These are phyloP conservation scores for Amyloporia xantha DNA, from an alignment of 768 basidiomycete species.

Conservation along the genomic window DNA sequence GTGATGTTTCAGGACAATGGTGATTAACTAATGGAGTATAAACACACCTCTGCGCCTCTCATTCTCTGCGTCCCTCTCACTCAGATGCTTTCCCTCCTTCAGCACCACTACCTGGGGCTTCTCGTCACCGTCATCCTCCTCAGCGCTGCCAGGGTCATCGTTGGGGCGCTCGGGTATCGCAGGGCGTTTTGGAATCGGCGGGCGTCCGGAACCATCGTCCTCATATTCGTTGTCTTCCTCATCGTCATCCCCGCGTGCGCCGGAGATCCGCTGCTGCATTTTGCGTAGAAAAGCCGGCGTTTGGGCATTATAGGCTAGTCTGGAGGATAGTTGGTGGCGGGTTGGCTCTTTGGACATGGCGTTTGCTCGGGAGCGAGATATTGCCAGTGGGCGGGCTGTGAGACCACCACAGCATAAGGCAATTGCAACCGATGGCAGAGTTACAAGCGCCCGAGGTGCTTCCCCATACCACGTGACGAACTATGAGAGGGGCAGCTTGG, in stretches of 20 bases:
- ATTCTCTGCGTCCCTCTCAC: conserved; percentile 71
- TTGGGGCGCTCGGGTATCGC: conserved; percentile 63
- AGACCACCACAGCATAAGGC: too few species aligned
- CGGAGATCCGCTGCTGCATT: conserved; percentile 57
- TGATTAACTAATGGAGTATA: conserved; percentile 4
- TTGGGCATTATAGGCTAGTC: conserved; percentile 54
- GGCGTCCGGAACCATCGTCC: conserved; percentile 59
- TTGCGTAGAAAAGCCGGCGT: conserved; percentile 62
- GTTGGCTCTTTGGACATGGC: conserved; percentile 53
- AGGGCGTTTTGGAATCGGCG: conserved; percentile 70
- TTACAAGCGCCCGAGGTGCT: neutral
- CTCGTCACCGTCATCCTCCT: conserved; percentile 62
- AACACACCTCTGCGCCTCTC: conserved; percentile 64
- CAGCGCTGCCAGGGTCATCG: conserved; percentile 65
- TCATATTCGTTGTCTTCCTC: conserved; percentile 48
- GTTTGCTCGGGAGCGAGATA: too few species aligned
- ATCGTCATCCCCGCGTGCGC: conserved; percentile 32
- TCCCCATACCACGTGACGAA: neutral
- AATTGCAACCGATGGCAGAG: too few species aligned
- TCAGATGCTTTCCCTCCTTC: conserved; percentile 83
- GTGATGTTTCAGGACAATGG: neutral
- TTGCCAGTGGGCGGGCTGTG: too few species aligned
- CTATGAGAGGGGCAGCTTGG: neutral
- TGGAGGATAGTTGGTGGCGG: conserved; percentile 63
- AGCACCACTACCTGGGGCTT: conserved; percentile 86